Conservation (phyloP, 768 basidiomycete genomes). For the Sarcodon aspratus region DNA sequence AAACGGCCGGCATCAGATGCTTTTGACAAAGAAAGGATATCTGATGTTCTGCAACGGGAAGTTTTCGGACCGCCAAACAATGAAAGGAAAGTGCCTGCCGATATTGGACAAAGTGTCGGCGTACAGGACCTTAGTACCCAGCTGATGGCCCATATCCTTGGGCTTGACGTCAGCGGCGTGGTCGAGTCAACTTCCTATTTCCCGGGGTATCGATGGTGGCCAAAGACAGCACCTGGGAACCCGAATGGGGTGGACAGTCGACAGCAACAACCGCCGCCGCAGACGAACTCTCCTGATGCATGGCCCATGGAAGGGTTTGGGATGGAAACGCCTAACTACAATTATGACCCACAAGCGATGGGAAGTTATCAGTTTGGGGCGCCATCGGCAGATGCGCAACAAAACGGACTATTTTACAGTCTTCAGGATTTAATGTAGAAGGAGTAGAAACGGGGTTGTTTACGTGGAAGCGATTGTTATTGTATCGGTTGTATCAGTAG, state of each 20-base stretch:
- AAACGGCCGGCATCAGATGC: slow-evolving; percentile 15
- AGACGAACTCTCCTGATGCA: neutral
- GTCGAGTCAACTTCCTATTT: slow-evolving; percentile 39
- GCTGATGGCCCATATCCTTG: slow-evolving; percentile 66
- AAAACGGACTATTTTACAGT: neutral
- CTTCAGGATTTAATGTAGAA: neutral
- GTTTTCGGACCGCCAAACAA: neutral
- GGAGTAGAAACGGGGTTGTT: neutral
- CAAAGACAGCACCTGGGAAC: slow-evolving; percentile 21
- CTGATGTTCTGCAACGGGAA: neutral
- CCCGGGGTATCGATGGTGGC: slow-evolving; percentile 58
- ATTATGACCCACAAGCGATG: neutral
- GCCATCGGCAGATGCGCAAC: neutral
- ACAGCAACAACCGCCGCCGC: neutral
- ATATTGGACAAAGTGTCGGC: neutral
- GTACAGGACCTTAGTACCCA: slow-evolving; percentile 48
- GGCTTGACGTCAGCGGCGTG: slow-evolving; percentile 51
- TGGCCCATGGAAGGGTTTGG: neutral
- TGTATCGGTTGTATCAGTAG: too few species aligned
- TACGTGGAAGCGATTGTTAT: too few species aligned
- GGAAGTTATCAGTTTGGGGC: neutral
- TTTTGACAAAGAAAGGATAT: slow-evolving; percentile 6
- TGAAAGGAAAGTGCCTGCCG: neutral
- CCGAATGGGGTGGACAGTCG: neutral
- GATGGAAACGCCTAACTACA: neutral